phyloP scores from a whole-genome alignment of 345 rosid species.

The Durio zibethinus region DNA sequence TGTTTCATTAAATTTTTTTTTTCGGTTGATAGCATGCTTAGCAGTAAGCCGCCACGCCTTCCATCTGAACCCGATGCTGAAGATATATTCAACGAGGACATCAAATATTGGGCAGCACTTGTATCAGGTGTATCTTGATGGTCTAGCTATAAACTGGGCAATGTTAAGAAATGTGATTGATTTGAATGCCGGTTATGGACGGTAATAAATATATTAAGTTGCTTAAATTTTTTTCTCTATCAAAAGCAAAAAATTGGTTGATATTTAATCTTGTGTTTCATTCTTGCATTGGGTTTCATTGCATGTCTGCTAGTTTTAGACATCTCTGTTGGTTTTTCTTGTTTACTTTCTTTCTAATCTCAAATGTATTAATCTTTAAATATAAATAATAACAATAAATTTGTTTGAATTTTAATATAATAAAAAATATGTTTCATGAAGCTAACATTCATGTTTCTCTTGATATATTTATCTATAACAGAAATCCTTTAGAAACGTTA shows the following conservation, averaged over 20 bases:
- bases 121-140: slow-evolving; percentile 63
- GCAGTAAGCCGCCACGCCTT: slow-evolving; percentile 49
- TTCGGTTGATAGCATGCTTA: slow-evolving; percentile 55
- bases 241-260: background rate
- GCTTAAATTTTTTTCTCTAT: background rate
- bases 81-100: slow-evolving; percentile 48
- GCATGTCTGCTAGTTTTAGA: background rate
- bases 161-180: slow-evolving; percentile 76
- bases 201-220: slow-evolving; percentile 43
- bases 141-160: slow-evolving; percentile 63
- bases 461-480: no score
- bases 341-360: background rate
- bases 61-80: slow-evolving; percentile 35
- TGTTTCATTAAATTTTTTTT: no score
- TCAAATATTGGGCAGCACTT: slow-evolving; percentile 63
- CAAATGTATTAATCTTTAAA: background rate
- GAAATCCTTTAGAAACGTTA: no score
- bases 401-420: background rate
- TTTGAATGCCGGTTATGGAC: slow-evolving; percentile 94
- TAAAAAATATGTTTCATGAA: background rate
- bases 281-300: background rate
- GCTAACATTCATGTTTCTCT: no score
- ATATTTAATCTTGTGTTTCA: background rate
- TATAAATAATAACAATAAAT: background rate
- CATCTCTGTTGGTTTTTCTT: background rate